Percentiles rank a stretch among this genome's conserved stretches.
These are phyloP conservation scores for Capsella bursapastoris DNA, from an alignment of 345 rosid genomes.

Conservation along the genomic window DNA sequence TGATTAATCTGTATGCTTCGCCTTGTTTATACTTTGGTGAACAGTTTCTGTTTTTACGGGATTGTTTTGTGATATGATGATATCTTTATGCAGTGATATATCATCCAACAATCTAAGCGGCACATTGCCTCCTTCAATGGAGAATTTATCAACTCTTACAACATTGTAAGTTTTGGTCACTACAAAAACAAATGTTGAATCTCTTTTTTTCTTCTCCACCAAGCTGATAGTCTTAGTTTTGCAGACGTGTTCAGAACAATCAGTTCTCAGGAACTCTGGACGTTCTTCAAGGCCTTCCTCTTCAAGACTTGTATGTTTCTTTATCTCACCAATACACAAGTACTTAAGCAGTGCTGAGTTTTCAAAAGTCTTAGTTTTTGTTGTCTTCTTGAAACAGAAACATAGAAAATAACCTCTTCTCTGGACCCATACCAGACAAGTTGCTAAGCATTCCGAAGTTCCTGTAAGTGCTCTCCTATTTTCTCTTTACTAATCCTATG, in stretches of 20 bases:
- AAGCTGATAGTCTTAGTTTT: constrained; percentile 49
- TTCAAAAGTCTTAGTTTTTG: not conserved
- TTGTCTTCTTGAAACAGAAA: constrained; percentile 60
- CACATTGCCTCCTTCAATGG: constrained; percentile 76
- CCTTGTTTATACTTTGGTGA: constrained; percentile 15
- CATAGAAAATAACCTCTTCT: constrained; percentile 83
- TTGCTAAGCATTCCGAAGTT: constrained; percentile 72
- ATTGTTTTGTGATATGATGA: constrained; percentile 23
- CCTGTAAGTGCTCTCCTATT: constrained; percentile 51
- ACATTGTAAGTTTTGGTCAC: constrained; percentile 65
- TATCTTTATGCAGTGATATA: constrained; percentile 66
- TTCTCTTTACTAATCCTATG: constrained; percentile 1
- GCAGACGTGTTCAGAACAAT: constrained; percentile 91
- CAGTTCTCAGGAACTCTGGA: constrained; percentile 85
- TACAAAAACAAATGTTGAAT: not conserved
- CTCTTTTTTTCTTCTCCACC: constrained; percentile 1
- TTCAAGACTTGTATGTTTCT: constrained; percentile 74
- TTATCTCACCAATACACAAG: constrained; percentile 34
- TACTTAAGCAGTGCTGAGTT: constrained; percentile 23
- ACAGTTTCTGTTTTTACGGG: constrained; percentile 10
- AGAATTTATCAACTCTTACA: constrained; percentile 59
- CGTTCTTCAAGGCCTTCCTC: constrained; percentile 83
- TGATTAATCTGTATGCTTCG: constrained; percentile 82
- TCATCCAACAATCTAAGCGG: constrained; percentile 89
- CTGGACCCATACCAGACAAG: constrained; percentile 87